Evolutionary conservation across 129 eudicot species (phyloP).

Genomic region (Artemisia argyi): DNA sequence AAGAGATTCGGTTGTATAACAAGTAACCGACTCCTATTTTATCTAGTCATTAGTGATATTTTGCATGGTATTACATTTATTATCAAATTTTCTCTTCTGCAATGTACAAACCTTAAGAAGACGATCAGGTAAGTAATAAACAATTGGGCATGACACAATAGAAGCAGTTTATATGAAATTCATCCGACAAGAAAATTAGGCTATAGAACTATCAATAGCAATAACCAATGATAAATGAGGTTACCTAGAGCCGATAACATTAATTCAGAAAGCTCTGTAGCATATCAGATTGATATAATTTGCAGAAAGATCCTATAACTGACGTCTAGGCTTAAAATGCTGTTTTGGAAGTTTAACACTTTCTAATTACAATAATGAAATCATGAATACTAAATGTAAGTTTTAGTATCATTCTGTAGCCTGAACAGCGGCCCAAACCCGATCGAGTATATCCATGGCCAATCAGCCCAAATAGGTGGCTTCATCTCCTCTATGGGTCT

Average conservation of each 20-base stretch:
- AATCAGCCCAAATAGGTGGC: conserved; percentile 1
- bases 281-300: neutral
- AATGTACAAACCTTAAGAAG: neutral
- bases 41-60: no score
- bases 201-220: neutral
- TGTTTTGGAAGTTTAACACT: neutral
- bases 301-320: no score
- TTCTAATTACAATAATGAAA: neutral
- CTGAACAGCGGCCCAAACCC: conserved; percentile 9
- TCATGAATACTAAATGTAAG: neutral
- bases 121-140: neutral
- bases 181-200: neutral
- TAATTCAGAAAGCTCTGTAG: neutral
- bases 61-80: no score
- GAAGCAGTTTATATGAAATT: neutral
- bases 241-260: conserved; percentile 7
- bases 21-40: no score
- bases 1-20: no score
- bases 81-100: no score
- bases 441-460: neutral
- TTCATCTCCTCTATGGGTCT: neutral
- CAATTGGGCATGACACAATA: neutral
- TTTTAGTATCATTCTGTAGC: neutral
- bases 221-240: neutral
- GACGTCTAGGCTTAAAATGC: neutral